Percentiles rank a stretch among this genome's conserved stretches.
These are phyloP conservation scores for Panellus pusillus DNA, from an alignment of 768 basidiomycete genomes.

Conservation along the genomic window DNA sequence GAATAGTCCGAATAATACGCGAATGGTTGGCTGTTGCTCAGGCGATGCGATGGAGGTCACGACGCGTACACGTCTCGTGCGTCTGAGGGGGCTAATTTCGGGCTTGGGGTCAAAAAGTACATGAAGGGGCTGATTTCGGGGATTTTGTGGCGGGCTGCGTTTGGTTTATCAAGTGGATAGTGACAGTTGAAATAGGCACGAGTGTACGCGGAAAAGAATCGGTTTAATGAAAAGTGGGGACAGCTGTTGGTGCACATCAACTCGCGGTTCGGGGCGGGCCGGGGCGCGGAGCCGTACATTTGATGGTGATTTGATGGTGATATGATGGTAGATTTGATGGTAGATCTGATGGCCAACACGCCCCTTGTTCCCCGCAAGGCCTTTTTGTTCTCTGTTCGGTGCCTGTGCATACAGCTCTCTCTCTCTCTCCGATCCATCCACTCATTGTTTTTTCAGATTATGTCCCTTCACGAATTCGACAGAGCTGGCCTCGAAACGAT, in stretches of 20 bases:
- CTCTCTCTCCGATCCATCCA: neutral
- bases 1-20: neutral
- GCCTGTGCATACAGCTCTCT: slow-evolving; percentile 3
- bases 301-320: no score
- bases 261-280: neutral
- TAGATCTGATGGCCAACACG: neutral
- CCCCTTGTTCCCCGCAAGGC: slow-evolving; percentile 2
- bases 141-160: neutral
- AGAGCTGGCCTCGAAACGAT: slow-evolving; percentile 44
- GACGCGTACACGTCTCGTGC: no score
- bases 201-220: slow-evolving; percentile 19
- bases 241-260: no score
- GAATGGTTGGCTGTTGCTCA: no score
- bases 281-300: no score
- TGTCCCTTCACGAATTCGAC: slow-evolving; percentile 38
- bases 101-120: no score
- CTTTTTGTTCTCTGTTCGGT: slow-evolving; percentile 3
- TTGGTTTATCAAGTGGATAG: neutral
- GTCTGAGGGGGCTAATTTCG: no score
- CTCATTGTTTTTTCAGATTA: slow-evolving; percentile 17
- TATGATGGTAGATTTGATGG: no score
- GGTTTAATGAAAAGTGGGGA: slow-evolving; percentile 5
- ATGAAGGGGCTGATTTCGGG: slow-evolving; percentile 10
- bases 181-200: neutral
- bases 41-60: no score